Percentiles rank a stretch among this genome's conserved stretches.
These are phyloP conservation scores for Yamadazyma philogaea DNA, from an alignment of 805 yeast genomes.

Conservation along the genomic window DNA sequence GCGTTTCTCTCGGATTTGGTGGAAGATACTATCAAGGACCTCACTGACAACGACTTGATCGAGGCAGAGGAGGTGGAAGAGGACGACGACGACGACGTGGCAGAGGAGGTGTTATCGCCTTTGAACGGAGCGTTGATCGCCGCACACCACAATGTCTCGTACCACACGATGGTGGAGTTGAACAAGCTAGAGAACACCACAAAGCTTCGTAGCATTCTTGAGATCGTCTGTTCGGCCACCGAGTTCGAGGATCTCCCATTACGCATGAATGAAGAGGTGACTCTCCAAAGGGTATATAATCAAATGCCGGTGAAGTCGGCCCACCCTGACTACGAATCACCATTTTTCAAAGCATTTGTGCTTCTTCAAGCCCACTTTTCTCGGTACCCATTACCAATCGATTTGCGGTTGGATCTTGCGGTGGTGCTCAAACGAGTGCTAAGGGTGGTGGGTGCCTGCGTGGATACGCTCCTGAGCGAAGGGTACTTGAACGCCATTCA, in stretches of 20 bases:
- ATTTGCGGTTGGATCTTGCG: conserved; percentile 56
- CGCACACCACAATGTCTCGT: conserved; percentile 65
- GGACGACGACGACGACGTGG: conserved; percentile 35
- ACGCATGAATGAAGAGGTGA: conserved; percentile 54
- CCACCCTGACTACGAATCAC: conserved; percentile 43
- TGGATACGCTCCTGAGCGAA: conserved; percentile 76
- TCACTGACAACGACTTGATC: conserved; percentile 58
- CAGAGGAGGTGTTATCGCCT: conserved; percentile 47
- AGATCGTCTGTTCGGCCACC: conserved; percentile 59
- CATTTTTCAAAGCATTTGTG: conserved; percentile 67
- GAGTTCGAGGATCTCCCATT: conserved; percentile 70
- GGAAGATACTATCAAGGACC: conserved; percentile 64
- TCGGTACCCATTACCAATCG: conserved; percentile 56
- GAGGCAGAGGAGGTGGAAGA: conserved; percentile 49
- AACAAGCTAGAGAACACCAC: conserved; percentile 52
- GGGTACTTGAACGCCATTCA: conserved; percentile 74
- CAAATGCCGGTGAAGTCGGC: conserved; percentile 60
- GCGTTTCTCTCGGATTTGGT: conserved; percentile 81
- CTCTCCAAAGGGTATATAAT: conserved; percentile 50
- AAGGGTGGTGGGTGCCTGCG: conserved; percentile 58
- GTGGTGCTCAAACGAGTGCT: conserved; percentile 48
- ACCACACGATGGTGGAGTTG: conserved; percentile 64
- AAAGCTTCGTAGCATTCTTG: conserved; percentile 59
- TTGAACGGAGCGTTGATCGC: conserved; percentile 72
- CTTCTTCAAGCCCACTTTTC: conserved; percentile 80